Percentiles rank a stretch among this genome's conserved stretches.
Evolutionary conservation across 2,329 filamentous ascomycete species (phyloP).

Genomic region (Metarhizium album): DNA sequence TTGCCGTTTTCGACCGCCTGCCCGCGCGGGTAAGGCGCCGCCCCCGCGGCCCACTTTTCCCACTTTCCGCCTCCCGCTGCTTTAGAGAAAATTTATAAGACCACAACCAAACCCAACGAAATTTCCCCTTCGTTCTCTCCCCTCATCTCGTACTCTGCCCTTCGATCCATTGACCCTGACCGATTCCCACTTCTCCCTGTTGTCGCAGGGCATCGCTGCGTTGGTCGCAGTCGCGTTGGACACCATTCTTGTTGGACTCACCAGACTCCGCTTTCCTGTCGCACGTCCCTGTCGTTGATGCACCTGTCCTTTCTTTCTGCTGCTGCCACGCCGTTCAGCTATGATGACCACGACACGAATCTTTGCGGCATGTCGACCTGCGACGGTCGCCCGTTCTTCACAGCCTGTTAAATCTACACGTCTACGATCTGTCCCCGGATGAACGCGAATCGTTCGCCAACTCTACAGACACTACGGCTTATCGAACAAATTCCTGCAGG

Average conservation of each 20-base stretch:
- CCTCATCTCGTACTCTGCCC: not conserved
- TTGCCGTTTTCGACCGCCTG: not conserved
- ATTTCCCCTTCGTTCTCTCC: not conserved
- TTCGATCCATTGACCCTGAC: conserved; percentile 1
- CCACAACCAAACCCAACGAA: not conserved
- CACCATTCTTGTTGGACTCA: not conserved
- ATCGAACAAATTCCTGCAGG: too few relatives aligned
- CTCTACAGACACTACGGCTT: too few relatives aligned
- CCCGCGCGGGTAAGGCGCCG: not conserved
- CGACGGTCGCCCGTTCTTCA: too few relatives aligned
- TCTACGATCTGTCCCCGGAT: too few relatives aligned
- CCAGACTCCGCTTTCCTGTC: not conserved
- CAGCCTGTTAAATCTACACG: too few relatives aligned
- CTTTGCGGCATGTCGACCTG: too few relatives aligned
- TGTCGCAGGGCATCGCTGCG: not conserved
- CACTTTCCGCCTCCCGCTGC: conserved; percentile 1
- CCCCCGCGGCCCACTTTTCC: not conserved
- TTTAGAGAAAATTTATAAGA: conserved; percentile 1
- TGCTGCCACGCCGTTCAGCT: too few relatives aligned
- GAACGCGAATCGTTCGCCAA: too few relatives aligned
- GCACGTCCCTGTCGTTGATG: not conserved
- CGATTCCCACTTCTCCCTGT: conserved; percentile 1
- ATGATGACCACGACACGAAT: too few relatives aligned
- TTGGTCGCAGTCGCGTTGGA: not conserved
- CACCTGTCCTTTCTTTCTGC: too few relatives aligned